Percentiles rank a stretch among this genome's conserved stretches.
Evolutionary conservation across 306 rosid species (phyloP).

Genomic region (Pachyrhizus erosus): DNA sequence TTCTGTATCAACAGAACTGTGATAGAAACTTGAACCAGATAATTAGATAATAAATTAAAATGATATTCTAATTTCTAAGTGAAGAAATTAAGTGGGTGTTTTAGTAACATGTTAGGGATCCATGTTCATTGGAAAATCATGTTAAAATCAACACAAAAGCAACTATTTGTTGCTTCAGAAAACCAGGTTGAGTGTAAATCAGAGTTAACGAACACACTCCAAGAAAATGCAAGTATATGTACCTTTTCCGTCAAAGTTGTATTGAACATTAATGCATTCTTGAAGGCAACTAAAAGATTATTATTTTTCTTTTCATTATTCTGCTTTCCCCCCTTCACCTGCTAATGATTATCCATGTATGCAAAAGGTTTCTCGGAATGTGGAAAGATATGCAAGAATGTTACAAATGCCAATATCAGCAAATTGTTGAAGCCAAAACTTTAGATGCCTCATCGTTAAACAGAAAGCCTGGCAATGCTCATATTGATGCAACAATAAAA

Average conservation of each 20-base stretch:
- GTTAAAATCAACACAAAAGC: no score
- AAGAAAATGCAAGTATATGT: no score
- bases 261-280: constrained; percentile 5
- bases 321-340: neutral
- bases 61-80: neutral
- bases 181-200: no score
- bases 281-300: constrained; percentile 10
- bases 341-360: constrained; percentile 28
- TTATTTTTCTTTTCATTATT: constrained; percentile 1
- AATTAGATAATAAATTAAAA: neutral
- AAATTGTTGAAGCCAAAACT: constrained; percentile 54
- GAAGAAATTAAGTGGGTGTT: no score
- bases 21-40: neutral
- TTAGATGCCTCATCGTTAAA: constrained; percentile 49
- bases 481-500: constrained; percentile 62
- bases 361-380: constrained; percentile 67
- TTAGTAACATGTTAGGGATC: no score
- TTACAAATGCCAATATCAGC: constrained; percentile 62
- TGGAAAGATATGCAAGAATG: constrained; percentile 84
- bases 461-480: constrained; percentile 46
- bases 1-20: neutral
- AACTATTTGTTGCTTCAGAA: no score
- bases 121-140: no score
- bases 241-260: constrained; percentile 14
- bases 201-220: no score